phyloP scores from a whole-genome alignment of 345 rosid genomes.

The Acer campestre region DNA sequence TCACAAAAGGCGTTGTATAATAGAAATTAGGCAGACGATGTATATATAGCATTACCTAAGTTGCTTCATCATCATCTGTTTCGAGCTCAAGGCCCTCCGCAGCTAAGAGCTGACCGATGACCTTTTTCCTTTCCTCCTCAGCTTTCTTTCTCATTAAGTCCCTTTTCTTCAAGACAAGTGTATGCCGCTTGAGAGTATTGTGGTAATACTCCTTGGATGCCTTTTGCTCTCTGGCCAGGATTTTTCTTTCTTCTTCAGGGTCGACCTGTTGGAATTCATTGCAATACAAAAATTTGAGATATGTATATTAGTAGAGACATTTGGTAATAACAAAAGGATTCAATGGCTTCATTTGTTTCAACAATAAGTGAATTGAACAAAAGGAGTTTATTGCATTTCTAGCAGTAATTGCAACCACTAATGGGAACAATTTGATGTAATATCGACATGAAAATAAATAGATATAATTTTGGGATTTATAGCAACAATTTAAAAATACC shows the following conservation, averaged over 20 bases:
- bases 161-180: conserved; percentile 80
- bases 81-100: conserved; percentile 96
- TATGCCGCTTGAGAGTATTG: conserved; percentile 77
- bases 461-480: background rate
- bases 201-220: conserved; percentile 68
- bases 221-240: conserved; percentile 77
- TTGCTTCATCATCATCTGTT: conserved; percentile 53
- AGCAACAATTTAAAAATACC: background rate
- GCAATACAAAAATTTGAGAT: background rate
- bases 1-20: background rate
- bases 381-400: background rate
- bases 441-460: background rate
- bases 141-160: conserved; percentile 87
- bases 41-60: conserved; percentile 11
- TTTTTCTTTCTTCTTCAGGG: conserved; percentile 87
- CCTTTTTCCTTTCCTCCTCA: conserved; percentile 70
- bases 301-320: background rate
- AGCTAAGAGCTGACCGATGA: conserved; percentile 70
- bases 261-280: conserved; percentile 52
- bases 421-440: background rate
- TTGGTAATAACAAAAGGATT: background rate
- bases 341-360: background rate
- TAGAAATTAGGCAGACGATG: background rate
- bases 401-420: background rate
- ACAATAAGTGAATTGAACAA: background rate